Percentiles rank a stretch among this genome's conserved stretches.
These are phyloP conservation scores for Colletotrichum ledebouriae DNA, from an alignment of 2,329 filamentous ascomycete genomes.

Conservation along the genomic window DNA sequence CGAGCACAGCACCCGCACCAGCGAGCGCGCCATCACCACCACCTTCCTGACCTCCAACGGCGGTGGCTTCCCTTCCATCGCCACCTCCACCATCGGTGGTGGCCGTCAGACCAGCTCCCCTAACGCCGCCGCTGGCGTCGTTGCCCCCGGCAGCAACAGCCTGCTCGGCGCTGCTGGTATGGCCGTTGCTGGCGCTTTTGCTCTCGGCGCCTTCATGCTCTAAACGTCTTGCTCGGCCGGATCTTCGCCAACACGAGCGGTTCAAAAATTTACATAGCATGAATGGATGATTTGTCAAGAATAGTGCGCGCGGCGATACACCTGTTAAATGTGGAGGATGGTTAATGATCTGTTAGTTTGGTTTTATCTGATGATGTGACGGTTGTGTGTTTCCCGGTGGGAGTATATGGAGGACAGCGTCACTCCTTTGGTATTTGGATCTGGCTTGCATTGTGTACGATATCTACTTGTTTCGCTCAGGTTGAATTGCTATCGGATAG, in stretches of 20 bases:
- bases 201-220: slow-evolving; percentile 40
- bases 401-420: slow-evolving; percentile 29
- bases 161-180: slow-evolving; percentile 35
- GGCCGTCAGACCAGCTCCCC: slow-evolving; percentile 32
- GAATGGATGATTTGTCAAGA: slow-evolving; percentile 22
- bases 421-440: slow-evolving; percentile 36
- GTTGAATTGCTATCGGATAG: slow-evolving; percentile 30
- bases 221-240: slow-evolving; percentile 22
- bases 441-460: slow-evolving; percentile 14
- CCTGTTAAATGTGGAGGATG: slow-evolving; percentile 31
- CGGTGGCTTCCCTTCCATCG: slow-evolving; percentile 37
- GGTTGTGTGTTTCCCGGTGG: slow-evolving; percentile 10
- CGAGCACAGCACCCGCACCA: slow-evolving; percentile 16
- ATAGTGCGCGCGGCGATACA: slow-evolving; percentile 19
- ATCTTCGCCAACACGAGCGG: neutral
- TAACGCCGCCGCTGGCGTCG: slow-evolving; percentile 33
- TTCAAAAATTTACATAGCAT: slow-evolving; percentile 13
- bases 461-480: slow-evolving; percentile 32
- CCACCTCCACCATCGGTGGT: slow-evolving; percentile 37
- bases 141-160: slow-evolving; percentile 30
- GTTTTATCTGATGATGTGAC: slow-evolving; percentile 34
- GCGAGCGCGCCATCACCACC: slow-evolving; percentile 36
- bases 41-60: slow-evolving; percentile 40
- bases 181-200: slow-evolving; percentile 38
- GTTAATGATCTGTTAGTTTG: slow-evolving; percentile 37